Conservation (phyloP, 2,329 filamentous ascomycete species). For the Phialophora chinensis region DNA sequence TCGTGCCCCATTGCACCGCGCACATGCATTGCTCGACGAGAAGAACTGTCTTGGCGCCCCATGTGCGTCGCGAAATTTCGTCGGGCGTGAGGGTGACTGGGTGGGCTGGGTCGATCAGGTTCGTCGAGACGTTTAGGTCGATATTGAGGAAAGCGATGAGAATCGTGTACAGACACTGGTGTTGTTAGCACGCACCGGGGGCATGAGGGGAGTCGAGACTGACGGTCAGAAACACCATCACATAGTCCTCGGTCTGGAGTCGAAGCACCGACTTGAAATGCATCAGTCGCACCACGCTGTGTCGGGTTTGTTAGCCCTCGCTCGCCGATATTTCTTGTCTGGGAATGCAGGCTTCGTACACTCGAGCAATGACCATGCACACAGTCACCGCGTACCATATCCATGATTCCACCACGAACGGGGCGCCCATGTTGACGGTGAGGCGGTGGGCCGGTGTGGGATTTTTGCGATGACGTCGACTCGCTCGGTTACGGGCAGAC, state of each 20-base stretch:
- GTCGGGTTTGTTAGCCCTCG: conserved; percentile 1
- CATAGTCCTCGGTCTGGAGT: conserved; percentile 63
- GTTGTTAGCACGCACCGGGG: conserved; percentile 1
- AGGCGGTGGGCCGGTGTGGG: not conserved
- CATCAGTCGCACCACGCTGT: conserved; percentile 30
- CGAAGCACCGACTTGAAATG: conserved; percentile 37
- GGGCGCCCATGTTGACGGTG: conserved; percentile 28
- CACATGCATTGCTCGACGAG: conserved; percentile 61
- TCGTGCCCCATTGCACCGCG: conserved; percentile 58
- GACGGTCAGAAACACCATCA: conserved; percentile 60
- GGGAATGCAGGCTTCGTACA: conserved; percentile 24
- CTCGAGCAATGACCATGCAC: conserved; percentile 35
- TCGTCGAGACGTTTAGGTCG: conserved; percentile 52
- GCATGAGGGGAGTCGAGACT: conserved; percentile 22
- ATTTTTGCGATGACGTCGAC: conserved; percentile 17
- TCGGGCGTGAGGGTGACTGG: conserved; percentile 53
- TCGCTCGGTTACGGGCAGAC: not conserved
- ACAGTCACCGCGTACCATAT: conserved; percentile 39
- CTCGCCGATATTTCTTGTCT: not conserved
- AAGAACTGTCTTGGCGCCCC: conserved; percentile 62
- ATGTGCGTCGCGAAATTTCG: conserved; percentile 52
- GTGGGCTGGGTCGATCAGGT: conserved; percentile 50
- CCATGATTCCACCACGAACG: conserved; percentile 40
- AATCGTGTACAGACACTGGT: conserved; percentile 47
- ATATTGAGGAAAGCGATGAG: conserved; percentile 54